Conservation (phyloP, 768 basidiomycete species). For the Lentinus tigrinus region DNA sequence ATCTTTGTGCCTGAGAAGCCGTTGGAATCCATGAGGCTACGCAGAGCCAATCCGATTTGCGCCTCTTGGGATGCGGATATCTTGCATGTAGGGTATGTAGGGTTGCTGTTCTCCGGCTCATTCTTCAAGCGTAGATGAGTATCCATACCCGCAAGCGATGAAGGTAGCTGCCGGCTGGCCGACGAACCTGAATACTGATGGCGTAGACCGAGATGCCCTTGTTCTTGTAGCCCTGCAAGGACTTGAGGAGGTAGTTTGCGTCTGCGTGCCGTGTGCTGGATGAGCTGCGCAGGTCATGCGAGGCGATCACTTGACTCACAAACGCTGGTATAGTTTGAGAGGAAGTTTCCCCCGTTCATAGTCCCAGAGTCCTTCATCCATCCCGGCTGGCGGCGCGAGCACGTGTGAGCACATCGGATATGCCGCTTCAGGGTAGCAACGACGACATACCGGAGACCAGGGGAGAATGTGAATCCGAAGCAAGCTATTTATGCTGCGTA, state of each 20-base stretch:
- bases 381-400: slow-evolving; percentile 56
- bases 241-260: slow-evolving; percentile 70
- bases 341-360: slow-evolving; percentile 66
- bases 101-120: slow-evolving; percentile 53
- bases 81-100: slow-evolving; percentile 65
- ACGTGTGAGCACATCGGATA: background rate
- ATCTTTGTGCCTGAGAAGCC: slow-evolving; percentile 60
- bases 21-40: slow-evolving; percentile 60
- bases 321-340: slow-evolving; percentile 43
- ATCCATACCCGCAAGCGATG: background rate
- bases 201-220: slow-evolving; percentile 65
- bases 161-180: background rate
- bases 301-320: slow-evolving; percentile 38
- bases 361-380: slow-evolving; percentile 76
- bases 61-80: slow-evolving; percentile 58
- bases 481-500: slow-evolving; percentile 52
- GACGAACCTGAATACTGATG: slow-evolving; percentile 50
- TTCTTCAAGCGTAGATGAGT: slow-evolving; percentile 37
- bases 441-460: slow-evolving; percentile 68
- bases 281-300: background rate
- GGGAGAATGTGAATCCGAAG: slow-evolving; percentile 60
- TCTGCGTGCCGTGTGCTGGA: slow-evolving; percentile 37
- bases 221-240: slow-evolving; percentile 63
- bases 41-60: slow-evolving; percentile 52
- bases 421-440: background rate